Percentiles rank a stretch among this genome's conserved stretches.
These are phyloP conservation scores for Claviceps spartinae DNA, from an alignment of 2,329 filamentous ascomycete genomes.

Conservation along the genomic window DNA sequence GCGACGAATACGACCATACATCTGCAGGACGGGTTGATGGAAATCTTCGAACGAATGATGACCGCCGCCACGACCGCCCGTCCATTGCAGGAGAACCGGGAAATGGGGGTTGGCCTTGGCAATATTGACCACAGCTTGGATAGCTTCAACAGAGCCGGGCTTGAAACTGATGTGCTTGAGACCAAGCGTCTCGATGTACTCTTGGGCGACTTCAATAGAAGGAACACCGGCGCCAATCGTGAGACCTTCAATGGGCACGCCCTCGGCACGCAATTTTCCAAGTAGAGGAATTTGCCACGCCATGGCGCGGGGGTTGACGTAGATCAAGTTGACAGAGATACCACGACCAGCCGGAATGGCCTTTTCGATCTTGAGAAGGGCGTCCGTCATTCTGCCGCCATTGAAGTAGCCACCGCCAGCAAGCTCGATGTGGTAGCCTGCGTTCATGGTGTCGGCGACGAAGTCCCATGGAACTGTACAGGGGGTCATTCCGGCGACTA, in stretches of 20 bases:
- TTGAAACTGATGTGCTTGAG: constrained; percentile 93
- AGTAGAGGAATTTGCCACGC: constrained; percentile 84
- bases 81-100: constrained; percentile 91
- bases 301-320: constrained; percentile 81
- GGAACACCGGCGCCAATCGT: constrained; percentile 90
- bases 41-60: constrained; percentile 95
- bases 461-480: constrained; percentile 84
- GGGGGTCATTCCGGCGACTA: constrained; percentile 92
- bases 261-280: constrained; percentile 65
- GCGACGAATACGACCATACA: constrained; percentile 80
- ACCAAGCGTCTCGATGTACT: constrained; percentile 85
- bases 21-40: constrained; percentile 78
- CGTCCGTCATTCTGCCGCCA: constrained; percentile 67
- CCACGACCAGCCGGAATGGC: constrained; percentile 73
- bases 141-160: constrained; percentile 76
- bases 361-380: constrained; percentile 72
- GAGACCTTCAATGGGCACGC: constrained; percentile 80
- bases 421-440: constrained; percentile 87
- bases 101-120: constrained; percentile 88
- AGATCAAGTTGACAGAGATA: constrained; percentile 83
- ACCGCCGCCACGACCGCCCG: constrained; percentile 81
- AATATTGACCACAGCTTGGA: constrained; percentile 83
- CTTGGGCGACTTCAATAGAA: constrained; percentile 82
- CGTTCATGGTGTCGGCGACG: constrained; percentile 83
- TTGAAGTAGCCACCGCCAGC: constrained; percentile 84